Base-by-base conservation (phyloP, 164 flowering plant species). In the Pachysandra terminalis region DNA sequence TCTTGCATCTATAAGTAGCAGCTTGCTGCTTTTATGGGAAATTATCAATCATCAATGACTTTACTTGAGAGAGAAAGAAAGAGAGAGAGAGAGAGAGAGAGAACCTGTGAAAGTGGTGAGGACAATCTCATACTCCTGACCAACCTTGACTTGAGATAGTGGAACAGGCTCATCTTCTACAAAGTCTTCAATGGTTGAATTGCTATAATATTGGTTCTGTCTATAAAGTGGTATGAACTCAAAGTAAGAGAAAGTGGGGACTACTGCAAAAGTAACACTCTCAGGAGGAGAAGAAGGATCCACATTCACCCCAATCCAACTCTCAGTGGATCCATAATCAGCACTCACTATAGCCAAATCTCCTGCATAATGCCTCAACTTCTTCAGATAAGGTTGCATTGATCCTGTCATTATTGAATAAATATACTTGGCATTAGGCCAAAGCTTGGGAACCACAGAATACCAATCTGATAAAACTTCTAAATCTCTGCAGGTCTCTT, bases 341-440 rank as follows among this genome's bases (percentile, higher is more conserved):
- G 92, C 98, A 78, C 97, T 84, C 37, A 93, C 87, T 35, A 93
- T 57, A 0, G 96, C 85, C 80, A 93, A 69, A 15, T 71, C 75
- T 27, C 89, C 91, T 4, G 88, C 86, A 70, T 88, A 93, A 69
- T 86, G 93, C 82, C 88, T 80, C n/a, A 93, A 71, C 49, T 89
- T 91, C 51, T 74, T 84, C 73, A 84, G 21, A 67, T 93, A 93
- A 0, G 81, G 91, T 61, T 75, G 79, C 98, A 93, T 93, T 6
- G 97, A 87, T 0, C 98, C 98, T 5, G 97, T 93, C 90, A 90
- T 83, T 70, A 93, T 93, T 0, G 93, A 85, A 61, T 86, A 90
- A 15, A 90, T 70, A 59, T 91, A 93, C 72, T 90, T 93, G 0
- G 89, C 91, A 71, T 85, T 90, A 0, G 95, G 91, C 93, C 92